phyloP scores from a whole-genome alignment of 208 protist species.

The Trypanosoma brucei region DNA sequence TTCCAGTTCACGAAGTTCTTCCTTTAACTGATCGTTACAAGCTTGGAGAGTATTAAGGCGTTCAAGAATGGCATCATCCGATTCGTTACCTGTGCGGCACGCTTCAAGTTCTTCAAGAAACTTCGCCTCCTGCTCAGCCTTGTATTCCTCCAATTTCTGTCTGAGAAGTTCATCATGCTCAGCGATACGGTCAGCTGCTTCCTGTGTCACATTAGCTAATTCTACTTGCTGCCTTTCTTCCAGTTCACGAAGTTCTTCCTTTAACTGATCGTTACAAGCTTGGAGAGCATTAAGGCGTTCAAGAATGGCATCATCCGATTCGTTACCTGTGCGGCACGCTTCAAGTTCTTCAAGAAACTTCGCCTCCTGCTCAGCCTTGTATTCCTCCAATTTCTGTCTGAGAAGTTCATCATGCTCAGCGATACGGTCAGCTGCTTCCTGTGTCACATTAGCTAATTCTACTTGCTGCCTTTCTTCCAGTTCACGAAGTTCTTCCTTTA shows the following conservation, averaged over 20 bases:
- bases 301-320: neutral
- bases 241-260: neutral
- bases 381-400: slow-evolving; percentile 2
- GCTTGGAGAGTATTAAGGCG: neutral
- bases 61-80: neutral
- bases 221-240: neutral
- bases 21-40: neutral
- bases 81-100: too few species aligned
- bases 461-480: neutral
- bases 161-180: slow-evolving; percentile 4
- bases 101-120: neutral
- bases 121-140: neutral
- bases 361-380: neutral
- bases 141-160: slow-evolving; percentile 1
- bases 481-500: neutral
- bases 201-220: neutral
- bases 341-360: neutral
- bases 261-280: neutral
- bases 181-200: neutral
- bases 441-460: neutral
- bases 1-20: neutral
- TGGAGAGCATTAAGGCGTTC: slow-evolving; percentile 3
- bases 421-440: neutral
- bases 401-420: slow-evolving; percentile 7
- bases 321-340: too few species aligned